These are phyloP conservation scores for Opeltia flavorubescens DNA, from an alignment of 495 filamentous ascomycete genomes.

Conservation along the genomic window DNA sequence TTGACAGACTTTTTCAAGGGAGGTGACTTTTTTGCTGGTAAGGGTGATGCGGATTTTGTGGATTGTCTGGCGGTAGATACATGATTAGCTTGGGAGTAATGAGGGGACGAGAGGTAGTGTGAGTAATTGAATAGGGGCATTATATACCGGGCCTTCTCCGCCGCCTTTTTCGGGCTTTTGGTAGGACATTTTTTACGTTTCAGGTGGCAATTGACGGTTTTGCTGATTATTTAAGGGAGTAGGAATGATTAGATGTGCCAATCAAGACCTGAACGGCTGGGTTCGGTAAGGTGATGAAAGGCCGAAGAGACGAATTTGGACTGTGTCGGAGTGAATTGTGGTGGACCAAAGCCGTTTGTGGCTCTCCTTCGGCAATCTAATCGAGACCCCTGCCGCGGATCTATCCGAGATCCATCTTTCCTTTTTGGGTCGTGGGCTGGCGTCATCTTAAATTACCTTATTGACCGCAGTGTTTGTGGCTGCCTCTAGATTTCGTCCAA, in stretches of 20 bases:
- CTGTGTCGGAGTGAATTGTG: slow-evolving; percentile 15
- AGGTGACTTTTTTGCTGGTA: slow-evolving; percentile 78
- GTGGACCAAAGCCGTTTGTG: not conserved
- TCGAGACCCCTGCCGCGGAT: not conserved
- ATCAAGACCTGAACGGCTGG: slow-evolving; percentile 47
- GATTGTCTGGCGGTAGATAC: slow-evolving; percentile 50
- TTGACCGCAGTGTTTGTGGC: too few species aligned
- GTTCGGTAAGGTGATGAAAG: slow-evolving; percentile 80
- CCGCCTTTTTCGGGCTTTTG: slow-evolving; percentile 93
- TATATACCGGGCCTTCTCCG: slow-evolving; percentile 63
- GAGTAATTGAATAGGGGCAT: not conserved
- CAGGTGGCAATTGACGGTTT: slow-evolving; percentile 1
- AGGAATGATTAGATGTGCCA: slow-evolving; percentile 24
- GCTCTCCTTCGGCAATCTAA: not conserved
- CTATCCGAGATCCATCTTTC: not conserved
- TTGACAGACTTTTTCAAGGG: slow-evolving; percentile 95
- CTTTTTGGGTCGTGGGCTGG: not conserved
- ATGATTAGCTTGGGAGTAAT: not conserved
- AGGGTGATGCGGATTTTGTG: slow-evolving; percentile 99
- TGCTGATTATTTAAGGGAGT: not conserved
- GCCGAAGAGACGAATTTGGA: slow-evolving; percentile 24
- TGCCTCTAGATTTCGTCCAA: too few species aligned
- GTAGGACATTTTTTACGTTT: slow-evolving; percentile 64
- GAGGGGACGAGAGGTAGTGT: not conserved
- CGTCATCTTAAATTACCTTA: not conserved